These are phyloP conservation scores for Adansonia madagascariensis DNA, from an alignment of 441 rosid genomes.

Conservation along the genomic window DNA sequence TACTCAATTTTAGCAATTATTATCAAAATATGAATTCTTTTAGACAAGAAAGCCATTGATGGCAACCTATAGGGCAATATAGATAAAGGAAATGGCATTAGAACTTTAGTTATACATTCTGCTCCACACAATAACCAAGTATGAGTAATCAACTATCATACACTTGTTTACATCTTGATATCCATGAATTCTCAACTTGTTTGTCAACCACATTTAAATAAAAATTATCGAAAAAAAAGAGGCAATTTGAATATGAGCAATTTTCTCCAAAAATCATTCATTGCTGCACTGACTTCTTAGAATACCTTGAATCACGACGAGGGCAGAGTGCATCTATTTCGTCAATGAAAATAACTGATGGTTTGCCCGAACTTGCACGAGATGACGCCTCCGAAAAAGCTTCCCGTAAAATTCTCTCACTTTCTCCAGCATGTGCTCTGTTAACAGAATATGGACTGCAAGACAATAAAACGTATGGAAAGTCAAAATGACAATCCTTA, in stretches of 20 bases:
- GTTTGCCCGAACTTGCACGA: slow-evolving; percentile 61
- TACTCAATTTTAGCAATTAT: neutral
- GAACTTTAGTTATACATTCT: neutral
- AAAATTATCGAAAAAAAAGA: neutral
- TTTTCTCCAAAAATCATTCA: neutral
- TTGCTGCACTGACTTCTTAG: slow-evolving; percentile 10
- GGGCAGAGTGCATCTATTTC: slow-evolving; percentile 93
- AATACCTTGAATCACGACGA: slow-evolving; percentile 72
- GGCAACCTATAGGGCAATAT: neutral
- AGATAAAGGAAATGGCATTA: neutral
- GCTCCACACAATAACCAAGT: neutral
- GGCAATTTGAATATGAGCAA: neutral
- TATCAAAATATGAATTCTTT: neutral
- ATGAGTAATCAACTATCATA: neutral
- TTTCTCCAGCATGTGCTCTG: slow-evolving; percentile 88
- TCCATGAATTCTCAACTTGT: neutral
- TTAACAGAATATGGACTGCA: slow-evolving; percentile 84
- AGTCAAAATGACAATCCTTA: neutral
- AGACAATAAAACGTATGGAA: slow-evolving; percentile 9
- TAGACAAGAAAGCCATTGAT: neutral
- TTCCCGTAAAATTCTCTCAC: slow-evolving; percentile 79
- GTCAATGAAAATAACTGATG: slow-evolving; percentile 87
- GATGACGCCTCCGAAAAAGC: slow-evolving; percentile 79
- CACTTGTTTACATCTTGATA: neutral
- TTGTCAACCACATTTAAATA: neutral